Base-by-base conservation (phyloP, 768 basidiomycete genomes). In the Tephrocybe sp. region DNA sequence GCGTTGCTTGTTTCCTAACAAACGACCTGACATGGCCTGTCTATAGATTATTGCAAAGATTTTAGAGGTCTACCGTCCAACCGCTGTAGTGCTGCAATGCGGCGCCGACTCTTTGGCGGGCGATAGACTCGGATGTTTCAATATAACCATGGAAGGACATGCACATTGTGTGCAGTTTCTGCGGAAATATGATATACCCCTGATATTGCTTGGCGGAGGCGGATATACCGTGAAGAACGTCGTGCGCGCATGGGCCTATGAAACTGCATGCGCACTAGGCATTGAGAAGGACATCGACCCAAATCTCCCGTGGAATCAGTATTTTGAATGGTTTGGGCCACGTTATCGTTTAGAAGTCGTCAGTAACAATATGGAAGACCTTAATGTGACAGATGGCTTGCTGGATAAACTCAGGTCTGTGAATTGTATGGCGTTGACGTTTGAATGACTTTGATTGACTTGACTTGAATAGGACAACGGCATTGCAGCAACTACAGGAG, bases 201-300 rank as follows among this genome's bases (percentile, higher is more conserved):
- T 95, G 39, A 90, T 98, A 57, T 76, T 98, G 30, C 79, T 99
- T 3, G 96, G 96, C 24, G 96, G 96, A 2, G 96, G 96, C 13
- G 96, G 96, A 2, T 99, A 98, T 68, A 98, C 96, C 0, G 88
- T 96, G 35, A 92, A 95, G 67, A 99, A 99, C 62, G 94, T 98
- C 16, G 92, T 92, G 5, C 79, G 92, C 37, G 84, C 87, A 28
- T 99, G 96, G 96, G 86, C 94, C 25, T 96, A 91, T 71, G 96
- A 99, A 68, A 99, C 97, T 0, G 96, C 93, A 1, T 89, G 95
- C 60, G 91, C 92, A 18, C 79, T 94, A n/a, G 95, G 92, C 1
- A 78, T 89, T 37, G 87, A 94, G 61, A 73, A 89, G 34, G 78
- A 79, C 11, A 85, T 90, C 46, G 86, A 92, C 62, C 77, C 78